phyloP scores from a whole-genome alignment of 2,329 filamentous ascomycete genomes.

The Macrophomina phaseolina region DNA sequence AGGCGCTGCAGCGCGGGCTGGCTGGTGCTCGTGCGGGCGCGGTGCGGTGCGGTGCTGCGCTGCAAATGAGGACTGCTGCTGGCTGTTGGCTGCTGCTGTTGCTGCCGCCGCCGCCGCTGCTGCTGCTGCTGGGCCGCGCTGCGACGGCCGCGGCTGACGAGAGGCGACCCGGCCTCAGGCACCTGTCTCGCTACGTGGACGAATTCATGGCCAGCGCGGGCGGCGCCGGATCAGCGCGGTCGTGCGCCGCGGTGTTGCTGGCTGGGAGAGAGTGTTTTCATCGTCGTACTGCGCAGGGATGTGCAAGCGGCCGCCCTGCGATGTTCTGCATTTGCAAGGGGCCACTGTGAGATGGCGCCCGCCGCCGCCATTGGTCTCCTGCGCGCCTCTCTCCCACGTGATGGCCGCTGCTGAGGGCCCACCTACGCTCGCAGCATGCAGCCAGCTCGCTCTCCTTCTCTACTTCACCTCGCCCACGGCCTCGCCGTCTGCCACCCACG shows the following conservation, averaged over 20 bases:
- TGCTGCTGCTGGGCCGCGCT: constrained; percentile 1
- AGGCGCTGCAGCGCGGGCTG: neutral
- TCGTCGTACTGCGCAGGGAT: constrained; percentile 22
- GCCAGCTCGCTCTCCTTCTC: neutral
- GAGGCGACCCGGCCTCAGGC: constrained; percentile 2
- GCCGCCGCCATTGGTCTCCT: neutral
- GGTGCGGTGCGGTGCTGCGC: too few species aligned
- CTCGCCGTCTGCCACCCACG: neutral
- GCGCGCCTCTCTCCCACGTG: constrained; percentile 3
- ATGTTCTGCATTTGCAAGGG: constrained; percentile 20
- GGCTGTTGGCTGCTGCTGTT: constrained; percentile 5
- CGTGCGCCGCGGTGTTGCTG: constrained; percentile 13
- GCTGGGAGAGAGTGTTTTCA: constrained; percentile 13
- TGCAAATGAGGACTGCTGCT: too few species aligned
- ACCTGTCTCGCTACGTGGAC: constrained; percentile 19
- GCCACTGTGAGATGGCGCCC: constrained; percentile 14
- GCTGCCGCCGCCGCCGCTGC: neutral
- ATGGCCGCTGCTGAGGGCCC: neutral
- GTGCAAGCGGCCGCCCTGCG: constrained; percentile 6
- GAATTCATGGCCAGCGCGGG: constrained; percentile 5
- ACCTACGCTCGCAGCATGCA: too few species aligned
- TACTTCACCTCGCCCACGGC: neutral
- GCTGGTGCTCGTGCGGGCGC: neutral
- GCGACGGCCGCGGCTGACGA: constrained; percentile 13
- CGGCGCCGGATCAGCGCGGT: constrained; percentile 21